Evolutionary conservation across 495 filamentous ascomycete species (phyloP), one percentile per base, ranked within the genome.

Genomic region (Oleoguttula mirabilis): DNA sequence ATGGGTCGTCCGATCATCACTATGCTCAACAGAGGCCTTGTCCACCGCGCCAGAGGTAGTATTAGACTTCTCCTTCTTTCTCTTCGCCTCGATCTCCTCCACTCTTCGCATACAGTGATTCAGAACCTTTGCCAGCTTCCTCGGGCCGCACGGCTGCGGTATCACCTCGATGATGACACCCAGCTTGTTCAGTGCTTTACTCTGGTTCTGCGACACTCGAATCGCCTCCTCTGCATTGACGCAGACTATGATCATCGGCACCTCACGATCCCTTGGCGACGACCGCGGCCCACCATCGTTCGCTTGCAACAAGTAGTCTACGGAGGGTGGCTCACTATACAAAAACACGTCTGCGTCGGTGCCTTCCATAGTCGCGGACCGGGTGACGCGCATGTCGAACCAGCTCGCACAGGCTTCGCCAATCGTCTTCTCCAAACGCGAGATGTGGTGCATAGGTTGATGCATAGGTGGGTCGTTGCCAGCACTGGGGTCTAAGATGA

Each of bases 91-190:
- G n/a, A 28, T 7, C 3, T 28, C 38, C 3, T 28, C 23, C 19
- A 43, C 11, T 21, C 28, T 32, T 22, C 27, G 22, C 39, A 43
- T n/a, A n/a, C 27, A 34, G 3, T 17, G 4, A 2, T 17, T 14
- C 10, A 43, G 30, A 10, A 20, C 39, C 39, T 8, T 22, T n/a
- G 28, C 39, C 15, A 43, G 15, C 25, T 43, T 43, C 28, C 39
- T 14, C 31, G 39, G 39, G 7, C 39, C 39, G 21, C 39, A 43
- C 12, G 39, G 39, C 30, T 43, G 39, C 19, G 39, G 17, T 2
- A 43, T 34, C 15, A 43, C 39, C 24, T 43, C 39, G 11, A 43
- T 30, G 4, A 43, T 22, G 7, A 2, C 20, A 14, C 39, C 39
- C 39, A 34, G 12, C 5, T 32, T 21, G 7, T 7, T 14, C 6